These are phyloP conservation scores for Sporobolomyces roseus DNA, from an alignment of 768 basidiomycete genomes.

Conservation along the genomic window DNA sequence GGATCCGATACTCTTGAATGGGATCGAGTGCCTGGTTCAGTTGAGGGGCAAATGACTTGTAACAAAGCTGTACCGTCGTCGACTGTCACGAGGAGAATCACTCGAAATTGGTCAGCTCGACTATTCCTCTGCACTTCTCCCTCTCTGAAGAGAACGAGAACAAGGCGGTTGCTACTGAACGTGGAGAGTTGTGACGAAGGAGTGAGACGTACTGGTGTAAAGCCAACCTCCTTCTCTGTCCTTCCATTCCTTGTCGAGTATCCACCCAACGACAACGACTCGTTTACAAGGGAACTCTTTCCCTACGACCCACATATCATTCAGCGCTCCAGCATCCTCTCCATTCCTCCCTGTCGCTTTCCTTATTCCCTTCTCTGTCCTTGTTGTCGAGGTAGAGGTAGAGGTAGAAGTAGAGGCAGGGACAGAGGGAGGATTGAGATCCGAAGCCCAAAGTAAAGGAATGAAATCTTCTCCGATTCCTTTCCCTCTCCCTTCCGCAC, in stretches of 20 bases:
- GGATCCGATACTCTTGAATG: no score
- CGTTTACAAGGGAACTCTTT: slow-evolving; percentile 20
- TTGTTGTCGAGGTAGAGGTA: no score
- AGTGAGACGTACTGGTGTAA: slow-evolving; percentile 11
- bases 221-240: slow-evolving; percentile 9
- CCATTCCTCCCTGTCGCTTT: neutral
- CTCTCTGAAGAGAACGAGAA: no score
- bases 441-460: slow-evolving; percentile 14
- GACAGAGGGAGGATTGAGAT: no score
- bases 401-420: no score
- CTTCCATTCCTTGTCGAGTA: slow-evolving; percentile 9
- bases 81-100: no score
- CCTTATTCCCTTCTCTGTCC: neutral
- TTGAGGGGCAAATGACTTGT: slow-evolving; percentile 2
- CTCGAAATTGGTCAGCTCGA: no score
- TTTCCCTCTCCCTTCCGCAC: neutral
- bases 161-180: no score
- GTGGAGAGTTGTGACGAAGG: no score
- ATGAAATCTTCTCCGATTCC: neutral
- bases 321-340: no score
- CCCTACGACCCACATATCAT: slow-evolving; percentile 24
- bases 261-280: slow-evolving; percentile 22
- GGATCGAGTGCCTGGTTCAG: neutral
- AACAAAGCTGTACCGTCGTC: slow-evolving; percentile 34
- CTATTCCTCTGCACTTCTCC: no score